Evolutionary conservation across 2,329 filamentous ascomycete genomes (phyloP).

Genomic region (Ophiostoma pallidulum): DNA sequence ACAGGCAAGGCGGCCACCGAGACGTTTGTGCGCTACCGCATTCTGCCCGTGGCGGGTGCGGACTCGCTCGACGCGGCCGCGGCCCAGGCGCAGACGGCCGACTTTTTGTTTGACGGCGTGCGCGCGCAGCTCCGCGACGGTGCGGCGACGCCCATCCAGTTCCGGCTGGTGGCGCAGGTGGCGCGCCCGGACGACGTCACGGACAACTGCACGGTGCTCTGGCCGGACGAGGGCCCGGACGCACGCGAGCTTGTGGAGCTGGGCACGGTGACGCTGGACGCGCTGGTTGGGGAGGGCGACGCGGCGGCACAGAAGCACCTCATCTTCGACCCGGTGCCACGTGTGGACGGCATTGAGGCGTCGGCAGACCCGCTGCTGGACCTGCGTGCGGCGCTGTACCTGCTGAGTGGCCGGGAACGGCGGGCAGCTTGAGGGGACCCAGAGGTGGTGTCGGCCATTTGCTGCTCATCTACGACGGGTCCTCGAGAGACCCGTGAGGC

Average conservation of each 20-base stretch:
- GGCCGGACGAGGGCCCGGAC: constrained; percentile 47
- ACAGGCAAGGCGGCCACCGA: no score
- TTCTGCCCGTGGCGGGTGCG: constrained; percentile 36
- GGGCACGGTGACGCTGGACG: constrained; percentile 37
- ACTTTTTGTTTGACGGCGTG: constrained; percentile 43
- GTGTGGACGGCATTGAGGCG: constrained; percentile 42
- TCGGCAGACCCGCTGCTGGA: constrained; percentile 47
- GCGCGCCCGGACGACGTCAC: constrained; percentile 21
- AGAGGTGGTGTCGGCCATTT: no score
- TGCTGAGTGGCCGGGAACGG: constrained; percentile 43
- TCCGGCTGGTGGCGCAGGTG: constrained; percentile 41
- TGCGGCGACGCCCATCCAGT: constrained; percentile 25
- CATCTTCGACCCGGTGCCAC: constrained; percentile 52
- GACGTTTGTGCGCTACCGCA: constrained; percentile 39
- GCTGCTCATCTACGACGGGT: no score
- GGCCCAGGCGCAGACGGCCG: constrained; percentile 27
- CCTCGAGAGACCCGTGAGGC: no score
- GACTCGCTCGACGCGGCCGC: constrained; percentile 29
- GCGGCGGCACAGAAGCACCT: constrained; percentile 39
- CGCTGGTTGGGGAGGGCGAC: constrained; percentile 26
- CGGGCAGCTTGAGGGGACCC: constrained; percentile 37
- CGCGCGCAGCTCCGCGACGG: constrained; percentile 25
- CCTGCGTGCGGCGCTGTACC: constrained; percentile 44
- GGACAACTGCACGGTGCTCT: constrained; percentile 26
- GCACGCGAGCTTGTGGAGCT: constrained; percentile 39